Conservation (phyloP, 2,329 filamentous ascomycete genomes). For the Coniochaeta sp. region DNA sequence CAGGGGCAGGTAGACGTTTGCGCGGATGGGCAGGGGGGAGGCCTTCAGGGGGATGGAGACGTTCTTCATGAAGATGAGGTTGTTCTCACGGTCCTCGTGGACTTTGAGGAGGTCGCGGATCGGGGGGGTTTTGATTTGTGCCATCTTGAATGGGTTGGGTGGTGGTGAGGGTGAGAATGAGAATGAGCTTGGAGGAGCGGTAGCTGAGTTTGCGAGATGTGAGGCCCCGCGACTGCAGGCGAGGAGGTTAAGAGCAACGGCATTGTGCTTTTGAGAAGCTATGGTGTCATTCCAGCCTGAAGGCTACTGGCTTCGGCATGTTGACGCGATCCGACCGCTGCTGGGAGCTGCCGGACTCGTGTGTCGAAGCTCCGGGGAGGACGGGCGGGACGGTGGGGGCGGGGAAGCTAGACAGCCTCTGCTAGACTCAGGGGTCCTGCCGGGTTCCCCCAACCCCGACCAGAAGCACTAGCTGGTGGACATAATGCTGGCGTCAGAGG, state of each 20-base stretch:
- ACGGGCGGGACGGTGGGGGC: conserved; percentile 10
- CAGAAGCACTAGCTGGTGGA: no score
- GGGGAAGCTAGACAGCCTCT: conserved; percentile 10
- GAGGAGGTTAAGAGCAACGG: neutral
- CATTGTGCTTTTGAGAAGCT: neutral
- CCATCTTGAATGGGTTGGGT: neutral
- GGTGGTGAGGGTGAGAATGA: neutral
- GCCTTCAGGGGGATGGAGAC: conserved; percentile 17
- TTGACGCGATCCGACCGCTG: neutral
- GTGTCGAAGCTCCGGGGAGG: neutral
- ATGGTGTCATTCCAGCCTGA: neutral
- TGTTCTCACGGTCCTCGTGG: conserved; percentile 9
- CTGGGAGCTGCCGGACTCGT: neutral
- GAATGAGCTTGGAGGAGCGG: neutral
- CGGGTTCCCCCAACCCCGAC: neutral
- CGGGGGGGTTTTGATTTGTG: conserved; percentile 7
- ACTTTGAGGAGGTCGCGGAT: conserved; percentile 12
- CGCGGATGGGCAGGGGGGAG: conserved; percentile 17
- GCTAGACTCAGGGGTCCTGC: no score
- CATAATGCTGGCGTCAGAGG: no score
- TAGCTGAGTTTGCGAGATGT: neutral
- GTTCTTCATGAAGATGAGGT: conserved; percentile 17
- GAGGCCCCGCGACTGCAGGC: neutral
- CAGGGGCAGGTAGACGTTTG: conserved; percentile 21
- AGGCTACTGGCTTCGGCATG: neutral